Conservation (phyloP, 2,329 filamentous ascomycete genomes). For the Ophiocordyceps sinensis region DNA sequence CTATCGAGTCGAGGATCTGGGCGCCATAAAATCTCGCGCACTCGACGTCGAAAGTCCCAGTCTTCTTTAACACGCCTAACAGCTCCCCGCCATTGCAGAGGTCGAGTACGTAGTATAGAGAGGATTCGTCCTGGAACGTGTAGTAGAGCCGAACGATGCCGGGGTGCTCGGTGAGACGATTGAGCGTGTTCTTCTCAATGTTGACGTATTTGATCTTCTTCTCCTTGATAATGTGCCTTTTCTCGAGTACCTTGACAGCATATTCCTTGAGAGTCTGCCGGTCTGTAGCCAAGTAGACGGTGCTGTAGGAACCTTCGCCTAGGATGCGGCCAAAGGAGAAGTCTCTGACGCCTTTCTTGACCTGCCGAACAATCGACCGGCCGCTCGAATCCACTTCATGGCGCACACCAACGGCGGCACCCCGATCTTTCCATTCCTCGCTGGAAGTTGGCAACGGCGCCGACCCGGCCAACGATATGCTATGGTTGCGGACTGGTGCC, state of each 20-base stretch:
- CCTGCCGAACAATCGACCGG: slow-evolving; percentile 62
- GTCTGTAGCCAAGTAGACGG: slow-evolving; percentile 83
- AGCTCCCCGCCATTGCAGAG: slow-evolving; percentile 86
- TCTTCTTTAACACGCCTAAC: slow-evolving; percentile 83
- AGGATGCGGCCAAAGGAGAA: slow-evolving; percentile 85
- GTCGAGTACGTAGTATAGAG: slow-evolving; percentile 92
- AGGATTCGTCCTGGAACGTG: slow-evolving; percentile 94
- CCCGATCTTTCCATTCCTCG: slow-evolving; percentile 92
- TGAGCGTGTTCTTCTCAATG: slow-evolving; percentile 96
- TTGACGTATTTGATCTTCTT: slow-evolving; percentile 99
- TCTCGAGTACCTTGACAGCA: slow-evolving; percentile 95
- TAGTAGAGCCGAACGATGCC: slow-evolving; percentile 96
- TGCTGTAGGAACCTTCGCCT: slow-evolving; percentile 96
- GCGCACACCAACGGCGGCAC: slow-evolving; percentile 71
- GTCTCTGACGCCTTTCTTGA: slow-evolving; percentile 96
- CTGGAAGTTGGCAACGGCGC: slow-evolving; percentile 37
- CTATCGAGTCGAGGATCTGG: slow-evolving; percentile 89
- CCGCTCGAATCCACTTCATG: slow-evolving; percentile 79
- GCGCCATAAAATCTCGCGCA: slow-evolving; percentile 90
- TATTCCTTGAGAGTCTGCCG: slow-evolving; percentile 91
- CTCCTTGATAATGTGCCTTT: slow-evolving; percentile 98
- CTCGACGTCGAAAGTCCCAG: slow-evolving; percentile 86
- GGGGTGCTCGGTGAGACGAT: slow-evolving; percentile 88
- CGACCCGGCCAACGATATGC: slow-evolving; percentile 22
- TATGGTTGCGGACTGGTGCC: slow-evolving; percentile 10